Evolutionary conservation across 306 rosid genomes (phyloP).

Genomic region (Sicyos edulis): DNA sequence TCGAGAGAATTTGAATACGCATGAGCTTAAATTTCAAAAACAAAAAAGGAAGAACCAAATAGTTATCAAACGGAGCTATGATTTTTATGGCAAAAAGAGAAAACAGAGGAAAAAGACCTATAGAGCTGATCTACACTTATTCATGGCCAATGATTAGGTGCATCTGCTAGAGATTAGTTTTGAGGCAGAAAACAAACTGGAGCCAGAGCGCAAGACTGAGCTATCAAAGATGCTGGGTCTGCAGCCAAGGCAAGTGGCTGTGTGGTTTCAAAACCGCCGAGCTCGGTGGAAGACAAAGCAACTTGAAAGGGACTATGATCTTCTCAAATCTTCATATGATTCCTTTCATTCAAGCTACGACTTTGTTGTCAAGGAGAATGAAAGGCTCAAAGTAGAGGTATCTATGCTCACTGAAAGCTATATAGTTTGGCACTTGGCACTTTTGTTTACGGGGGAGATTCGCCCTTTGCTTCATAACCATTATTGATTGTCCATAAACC

Average conservation of each 20-base stretch:
- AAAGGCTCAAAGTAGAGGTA: slow-evolving; percentile 88
- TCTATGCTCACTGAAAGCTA: slow-evolving; percentile 16
- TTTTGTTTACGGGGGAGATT: neutral
- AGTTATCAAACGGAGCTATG: too few relatives aligned
- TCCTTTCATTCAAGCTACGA: slow-evolving; percentile 62
- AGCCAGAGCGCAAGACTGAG: slow-evolving; percentile 83
- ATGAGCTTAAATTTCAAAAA: too few relatives aligned
- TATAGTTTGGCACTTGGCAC: neutral
- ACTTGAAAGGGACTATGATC: slow-evolving; percentile 90
- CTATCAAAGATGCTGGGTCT: slow-evolving; percentile 90
- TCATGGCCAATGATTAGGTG: slow-evolving; percentile 41
- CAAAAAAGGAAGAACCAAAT: too few relatives aligned
- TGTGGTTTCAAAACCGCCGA: slow-evolving; percentile 98
- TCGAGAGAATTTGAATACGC: too few relatives aligned
- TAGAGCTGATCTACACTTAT: neutral
- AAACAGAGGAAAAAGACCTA: too few relatives aligned
- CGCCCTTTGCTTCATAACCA: neutral
- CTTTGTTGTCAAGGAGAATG: slow-evolving; percentile 65
- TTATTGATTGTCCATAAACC: neutral
- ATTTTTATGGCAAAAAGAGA: too few relatives aligned
- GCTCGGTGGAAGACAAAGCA: slow-evolving; percentile 99
- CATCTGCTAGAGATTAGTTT: slow-evolving; percentile 89
- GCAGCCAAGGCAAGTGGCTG: slow-evolving; percentile 97
- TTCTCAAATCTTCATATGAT: slow-evolving; percentile 77
- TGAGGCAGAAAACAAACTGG: slow-evolving; percentile 96